These are phyloP conservation scores for Hanseniaspora lindneri DNA, from an alignment of 805 yeast species.

Conservation along the genomic window DNA sequence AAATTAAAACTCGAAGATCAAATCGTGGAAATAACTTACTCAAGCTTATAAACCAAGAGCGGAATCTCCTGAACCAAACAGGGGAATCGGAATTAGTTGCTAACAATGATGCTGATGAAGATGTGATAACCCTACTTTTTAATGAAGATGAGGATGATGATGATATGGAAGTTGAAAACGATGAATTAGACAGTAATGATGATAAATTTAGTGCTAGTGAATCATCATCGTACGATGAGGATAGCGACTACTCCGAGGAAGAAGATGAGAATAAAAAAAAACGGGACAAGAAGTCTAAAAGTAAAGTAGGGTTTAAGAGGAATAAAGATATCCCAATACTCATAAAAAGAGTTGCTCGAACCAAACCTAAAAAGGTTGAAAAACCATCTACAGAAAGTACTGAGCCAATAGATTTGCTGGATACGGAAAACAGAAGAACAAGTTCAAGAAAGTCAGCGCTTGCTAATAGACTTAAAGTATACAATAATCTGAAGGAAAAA, in stretches of 20 bases:
- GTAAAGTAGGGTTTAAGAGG: conserved; percentile 32
- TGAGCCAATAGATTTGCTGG: conserved; percentile 41
- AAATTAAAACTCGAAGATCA: conserved; percentile 48
- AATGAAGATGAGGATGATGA: conserved; percentile 38
- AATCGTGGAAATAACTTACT: conserved; percentile 85
- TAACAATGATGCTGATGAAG: conserved; percentile 47
- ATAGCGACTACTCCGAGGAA: conserved; percentile 18
- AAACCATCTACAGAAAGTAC: conserved; percentile 27
- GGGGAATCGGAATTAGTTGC: conserved; percentile 17
- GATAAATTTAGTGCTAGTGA: conserved; percentile 27
- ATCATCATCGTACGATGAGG: conserved; percentile 19
- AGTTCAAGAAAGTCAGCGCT: conserved; percentile 71
- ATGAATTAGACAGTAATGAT: conserved; percentile 25
- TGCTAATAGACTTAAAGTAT: conserved; percentile 63
- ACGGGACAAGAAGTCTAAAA: neutral
- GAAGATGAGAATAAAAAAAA: conserved; percentile 17
- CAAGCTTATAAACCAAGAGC: conserved; percentile 54
- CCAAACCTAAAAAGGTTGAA: conserved; percentile 21
- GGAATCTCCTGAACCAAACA: conserved; percentile 26
- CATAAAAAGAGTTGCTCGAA: conserved; percentile 30
- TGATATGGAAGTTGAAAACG: conserved; percentile 37
- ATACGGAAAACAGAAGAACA: conserved; percentile 44
- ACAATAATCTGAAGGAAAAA: conserved; percentile 55
- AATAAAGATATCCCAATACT: conserved; percentile 10
- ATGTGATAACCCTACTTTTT: conserved; percentile 59